These are phyloP conservation scores for Auriscalpium vulgare DNA, from an alignment of 768 basidiomycete species.

Conservation along the genomic window DNA sequence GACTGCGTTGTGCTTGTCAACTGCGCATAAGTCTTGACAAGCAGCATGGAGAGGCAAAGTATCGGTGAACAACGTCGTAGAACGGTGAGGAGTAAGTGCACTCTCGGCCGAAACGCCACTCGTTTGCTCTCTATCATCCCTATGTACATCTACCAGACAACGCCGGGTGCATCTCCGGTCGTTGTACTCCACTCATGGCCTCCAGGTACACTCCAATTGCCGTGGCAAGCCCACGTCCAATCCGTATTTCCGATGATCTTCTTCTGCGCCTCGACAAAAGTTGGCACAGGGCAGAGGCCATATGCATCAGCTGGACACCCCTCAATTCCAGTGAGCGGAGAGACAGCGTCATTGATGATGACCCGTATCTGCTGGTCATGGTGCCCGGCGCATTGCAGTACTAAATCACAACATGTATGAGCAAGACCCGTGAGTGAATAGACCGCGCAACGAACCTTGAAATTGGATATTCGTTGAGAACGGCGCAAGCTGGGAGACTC, in stretches of 20 bases:
- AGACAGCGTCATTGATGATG: constrained; percentile 83
- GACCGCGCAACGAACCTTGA: constrained; percentile 49
- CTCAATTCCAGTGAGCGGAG: constrained; percentile 67
- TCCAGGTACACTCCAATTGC: constrained; percentile 64
- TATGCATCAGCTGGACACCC: constrained; percentile 68
- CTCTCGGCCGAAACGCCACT: too few relatives aligned
- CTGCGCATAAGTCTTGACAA: too few relatives aligned
- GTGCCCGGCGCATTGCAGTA: constrained; percentile 20
- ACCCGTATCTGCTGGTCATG: constrained; percentile 59
- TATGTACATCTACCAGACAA: background rate
- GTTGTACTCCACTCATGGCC: constrained; percentile 68
- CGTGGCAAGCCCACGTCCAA: constrained; percentile 70
- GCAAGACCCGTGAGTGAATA: background rate
- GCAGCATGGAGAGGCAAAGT: too few relatives aligned
- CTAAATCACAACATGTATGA: constrained; percentile 8
- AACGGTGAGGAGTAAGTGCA: too few relatives aligned
- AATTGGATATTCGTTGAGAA: constrained; percentile 88
- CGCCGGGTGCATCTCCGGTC: constrained; percentile 52
- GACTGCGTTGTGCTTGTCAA: too few relatives aligned
- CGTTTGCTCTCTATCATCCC: too few relatives aligned
- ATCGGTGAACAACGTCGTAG: too few relatives aligned
- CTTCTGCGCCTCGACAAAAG: constrained; percentile 65
- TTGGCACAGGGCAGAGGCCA: constrained; percentile 69
- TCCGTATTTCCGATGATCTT: constrained; percentile 58
- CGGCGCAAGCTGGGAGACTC: constrained; percentile 68